These are phyloP conservation scores for Isoetes engelmannii DNA, from an alignment of 83 land plant species.

Conservation along the genomic window DNA sequence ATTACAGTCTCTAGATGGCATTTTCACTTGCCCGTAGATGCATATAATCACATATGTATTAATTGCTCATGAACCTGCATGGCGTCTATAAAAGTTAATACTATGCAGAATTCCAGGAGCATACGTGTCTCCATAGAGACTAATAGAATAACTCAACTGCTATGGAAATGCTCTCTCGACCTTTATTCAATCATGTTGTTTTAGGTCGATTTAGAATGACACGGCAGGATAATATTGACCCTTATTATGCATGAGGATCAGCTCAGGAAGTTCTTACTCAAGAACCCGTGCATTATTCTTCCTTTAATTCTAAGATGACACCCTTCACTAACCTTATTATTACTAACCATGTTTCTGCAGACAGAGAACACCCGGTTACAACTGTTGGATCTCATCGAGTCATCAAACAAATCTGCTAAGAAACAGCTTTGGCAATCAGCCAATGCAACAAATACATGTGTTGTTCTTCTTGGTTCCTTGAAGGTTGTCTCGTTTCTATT, in stretches of 20 bases:
- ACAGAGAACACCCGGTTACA: constrained; percentile 51
- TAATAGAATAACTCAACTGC: no score
- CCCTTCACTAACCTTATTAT: no score
- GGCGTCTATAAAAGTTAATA: no score
- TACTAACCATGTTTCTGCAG: constrained; percentile 34
- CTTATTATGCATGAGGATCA: background rate
- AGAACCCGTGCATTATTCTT: background rate
- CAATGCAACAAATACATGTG: constrained; percentile 80
- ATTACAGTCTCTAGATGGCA: no score
- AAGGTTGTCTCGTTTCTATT: constrained; percentile 42
- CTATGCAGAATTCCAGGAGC: no score
- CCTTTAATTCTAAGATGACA: background rate
- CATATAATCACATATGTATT: no score
- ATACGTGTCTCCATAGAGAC: no score
- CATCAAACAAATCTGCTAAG: constrained; percentile 60
- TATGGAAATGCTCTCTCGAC: background rate
- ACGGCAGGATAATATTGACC: background rate
- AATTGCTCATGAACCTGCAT: no score
- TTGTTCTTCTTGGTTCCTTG: constrained; percentile 72
- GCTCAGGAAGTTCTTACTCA: background rate
- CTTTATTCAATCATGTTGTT: background rate
- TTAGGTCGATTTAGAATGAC: no score
- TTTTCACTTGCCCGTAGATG: no score
- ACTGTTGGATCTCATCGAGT: constrained; percentile 67
- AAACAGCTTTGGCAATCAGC: constrained; percentile 68